phyloP scores from a whole-genome alignment of 2,329 filamentous ascomycete genomes.

The Neocatenulostroma microsporum region DNA sequence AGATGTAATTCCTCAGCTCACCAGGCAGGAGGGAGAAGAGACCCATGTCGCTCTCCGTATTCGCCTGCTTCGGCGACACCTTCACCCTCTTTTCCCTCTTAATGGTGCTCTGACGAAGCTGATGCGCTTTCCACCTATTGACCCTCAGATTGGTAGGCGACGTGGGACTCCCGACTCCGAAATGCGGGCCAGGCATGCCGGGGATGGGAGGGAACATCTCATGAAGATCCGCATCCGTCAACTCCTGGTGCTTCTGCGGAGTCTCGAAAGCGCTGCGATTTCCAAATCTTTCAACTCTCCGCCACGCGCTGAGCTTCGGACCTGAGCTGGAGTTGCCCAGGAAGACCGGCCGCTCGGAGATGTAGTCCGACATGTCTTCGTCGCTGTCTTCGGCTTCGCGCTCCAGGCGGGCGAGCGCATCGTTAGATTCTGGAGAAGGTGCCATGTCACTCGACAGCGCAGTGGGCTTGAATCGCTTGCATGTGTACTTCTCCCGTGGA shows the following conservation, averaged over 20 bases:
- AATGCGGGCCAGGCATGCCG: too few species aligned
- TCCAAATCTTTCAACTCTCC: background rate
- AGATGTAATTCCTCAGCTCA: conserved; percentile 21
- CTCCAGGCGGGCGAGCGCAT: conserved; percentile 1
- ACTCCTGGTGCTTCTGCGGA: background rate
- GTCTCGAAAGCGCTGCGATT: background rate
- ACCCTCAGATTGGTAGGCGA: conserved; percentile 3
- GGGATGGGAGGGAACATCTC: conserved; percentile 2
- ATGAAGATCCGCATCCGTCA: background rate
- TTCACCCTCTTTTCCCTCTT: conserved; percentile 2
- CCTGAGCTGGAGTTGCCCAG: background rate
- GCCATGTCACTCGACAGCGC: too few species aligned
- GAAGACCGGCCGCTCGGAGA: too few species aligned
- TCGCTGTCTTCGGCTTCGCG: conserved; percentile 5
- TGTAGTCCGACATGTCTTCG: background rate
- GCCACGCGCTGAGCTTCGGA: conserved; percentile 3
- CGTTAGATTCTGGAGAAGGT: too few species aligned
- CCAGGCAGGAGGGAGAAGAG: conserved; percentile 19
- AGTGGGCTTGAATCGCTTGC: too few species aligned
- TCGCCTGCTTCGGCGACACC: background rate
- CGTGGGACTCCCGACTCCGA: too few species aligned
- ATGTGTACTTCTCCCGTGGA: too few species aligned
- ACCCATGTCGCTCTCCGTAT: conserved; percentile 16
- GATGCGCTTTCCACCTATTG: conserved; percentile 8
- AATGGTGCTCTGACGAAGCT: conserved; percentile 5